phyloP scores from a whole-genome alignment of 108 stramenopile genomes.

The Schizochytrium sp. region DNA sequence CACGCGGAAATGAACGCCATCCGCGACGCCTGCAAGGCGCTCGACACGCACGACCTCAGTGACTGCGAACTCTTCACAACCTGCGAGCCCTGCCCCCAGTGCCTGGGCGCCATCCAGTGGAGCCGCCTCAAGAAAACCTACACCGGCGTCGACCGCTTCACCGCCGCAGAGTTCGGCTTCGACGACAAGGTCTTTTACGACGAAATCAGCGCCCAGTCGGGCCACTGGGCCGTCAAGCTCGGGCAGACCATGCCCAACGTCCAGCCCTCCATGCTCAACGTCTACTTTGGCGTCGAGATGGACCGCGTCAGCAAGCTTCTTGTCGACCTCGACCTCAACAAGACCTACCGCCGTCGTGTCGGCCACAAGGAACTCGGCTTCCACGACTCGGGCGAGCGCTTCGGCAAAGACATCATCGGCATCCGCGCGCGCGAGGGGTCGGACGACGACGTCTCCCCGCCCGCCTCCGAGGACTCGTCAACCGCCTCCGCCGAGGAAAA shows the following conservation, averaged over 20 bases:
- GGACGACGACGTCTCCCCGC: background rate
- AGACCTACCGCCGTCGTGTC: background rate
- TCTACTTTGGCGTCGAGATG: slow-evolving; percentile 16
- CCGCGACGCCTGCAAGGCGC: slow-evolving; percentile 9
- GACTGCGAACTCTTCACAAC: slow-evolving; percentile 10
- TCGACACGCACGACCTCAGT: background rate
- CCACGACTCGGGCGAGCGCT: background rate
- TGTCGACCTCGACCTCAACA: background rate
- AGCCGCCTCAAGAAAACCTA: background rate
- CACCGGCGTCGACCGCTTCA: slow-evolving; percentile 12
- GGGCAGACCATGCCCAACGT: slow-evolving; percentile 21
- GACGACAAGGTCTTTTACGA: slow-evolving; percentile 18
- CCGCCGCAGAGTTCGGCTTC: slow-evolving; percentile 15
- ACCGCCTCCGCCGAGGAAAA: background rate
- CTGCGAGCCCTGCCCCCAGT: slow-evolving; percentile 16
- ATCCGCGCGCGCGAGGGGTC: background rate
- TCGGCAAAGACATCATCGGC: background rate
- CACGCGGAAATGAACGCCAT: slow-evolving; percentile 16
- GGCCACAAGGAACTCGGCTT: background rate
- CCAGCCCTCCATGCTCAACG: slow-evolving; percentile 15
- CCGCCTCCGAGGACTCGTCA: background rate
- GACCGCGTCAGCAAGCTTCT: background rate
- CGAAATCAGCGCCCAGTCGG: background rate
- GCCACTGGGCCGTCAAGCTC: slow-evolving; percentile 4
- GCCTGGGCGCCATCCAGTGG: slow-evolving; percentile 4